phyloP scores from a whole-genome alignment of 2,329 filamentous ascomycete genomes.

The Blumeria graminis region DNA sequence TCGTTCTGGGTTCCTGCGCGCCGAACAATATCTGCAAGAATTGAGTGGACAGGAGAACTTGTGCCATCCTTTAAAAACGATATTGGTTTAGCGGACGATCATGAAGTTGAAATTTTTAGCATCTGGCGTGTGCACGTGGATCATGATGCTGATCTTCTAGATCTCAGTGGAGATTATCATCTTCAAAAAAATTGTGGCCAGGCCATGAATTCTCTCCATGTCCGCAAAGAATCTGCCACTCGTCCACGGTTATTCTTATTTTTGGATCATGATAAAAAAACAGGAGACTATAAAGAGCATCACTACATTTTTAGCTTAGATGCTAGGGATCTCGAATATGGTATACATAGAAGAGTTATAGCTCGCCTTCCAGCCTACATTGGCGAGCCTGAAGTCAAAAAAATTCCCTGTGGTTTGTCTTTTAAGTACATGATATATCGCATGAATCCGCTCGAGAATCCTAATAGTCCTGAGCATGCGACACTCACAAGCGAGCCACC shows the following conservation, averaged over 20 bases:
- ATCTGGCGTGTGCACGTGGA: slow-evolving; percentile 18
- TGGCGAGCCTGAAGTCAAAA: neutral
- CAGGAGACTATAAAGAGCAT: slow-evolving; percentile 23
- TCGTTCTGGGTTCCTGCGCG: slow-evolving; percentile 19
- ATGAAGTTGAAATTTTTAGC: slow-evolving; percentile 16
- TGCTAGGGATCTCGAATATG: slow-evolving; percentile 21
- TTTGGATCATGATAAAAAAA: slow-evolving; percentile 25
- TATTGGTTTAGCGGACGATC: slow-evolving; percentile 5
- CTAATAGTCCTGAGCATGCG: neutral
- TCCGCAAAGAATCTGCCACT: slow-evolving; percentile 2
- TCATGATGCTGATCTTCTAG: neutral
- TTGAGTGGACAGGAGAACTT: slow-evolving; percentile 16
- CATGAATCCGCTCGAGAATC: neutral
- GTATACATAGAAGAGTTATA: slow-evolving; percentile 21
- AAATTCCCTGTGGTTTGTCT: neutral
- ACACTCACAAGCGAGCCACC: neutral
- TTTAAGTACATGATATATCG: neutral
- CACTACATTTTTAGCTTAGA: slow-evolving; percentile 30
- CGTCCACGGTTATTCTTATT: slow-evolving; percentile 26
- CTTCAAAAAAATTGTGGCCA: slow-evolving; percentile 31
- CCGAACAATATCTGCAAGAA: slow-evolving; percentile 14
- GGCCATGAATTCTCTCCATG: slow-evolving; percentile 27
- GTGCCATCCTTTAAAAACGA: slow-evolving; percentile 7
- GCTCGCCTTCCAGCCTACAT: slow-evolving; percentile 17
- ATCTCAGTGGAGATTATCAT: slow-evolving; percentile 26